phyloP scores from a whole-genome alignment of 2,329 filamentous ascomycete genomes.

The Sclerotinia subarctica region DNA sequence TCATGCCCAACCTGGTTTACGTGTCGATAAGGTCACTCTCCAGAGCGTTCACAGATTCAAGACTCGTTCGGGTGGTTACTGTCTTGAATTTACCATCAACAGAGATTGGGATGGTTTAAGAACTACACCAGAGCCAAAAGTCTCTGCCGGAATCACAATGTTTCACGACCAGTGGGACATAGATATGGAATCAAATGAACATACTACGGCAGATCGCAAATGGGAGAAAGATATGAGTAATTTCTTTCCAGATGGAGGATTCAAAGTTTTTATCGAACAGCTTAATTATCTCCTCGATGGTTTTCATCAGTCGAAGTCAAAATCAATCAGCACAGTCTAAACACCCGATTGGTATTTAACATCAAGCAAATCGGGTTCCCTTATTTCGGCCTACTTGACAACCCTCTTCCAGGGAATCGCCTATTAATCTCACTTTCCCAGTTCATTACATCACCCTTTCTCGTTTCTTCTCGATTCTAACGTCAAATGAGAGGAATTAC shows the following conservation, averaged over 20 bases:
- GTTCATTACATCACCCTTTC: neutral
- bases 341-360: neutral
- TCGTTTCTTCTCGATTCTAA: neutral
- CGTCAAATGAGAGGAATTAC: neutral
- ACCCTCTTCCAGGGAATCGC: neutral
- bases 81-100: constrained; percentile 36
- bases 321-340: neutral
- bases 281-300: neutral
- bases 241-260: constrained; percentile 31
- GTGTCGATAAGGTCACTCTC: constrained; percentile 28
- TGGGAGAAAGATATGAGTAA: constrained; percentile 30
- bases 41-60: constrained; percentile 33
- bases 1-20: constrained; percentile 18
- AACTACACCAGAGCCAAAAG: constrained; percentile 28
- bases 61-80: constrained; percentile 28
- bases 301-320: neutral
- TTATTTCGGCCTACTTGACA: neutral
- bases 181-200: constrained; percentile 32
- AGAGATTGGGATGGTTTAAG: constrained; percentile 31
- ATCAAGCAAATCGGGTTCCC: neutral
- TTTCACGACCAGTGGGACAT: constrained; percentile 35
- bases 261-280: constrained; percentile 26
- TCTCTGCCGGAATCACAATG: constrained; percentile 33
- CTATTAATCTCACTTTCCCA: neutral
- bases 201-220: constrained; percentile 25